Evolutionary conservation across 2,329 filamentous ascomycete genomes (phyloP).

Genomic region (Aspergillus vadensis): DNA sequence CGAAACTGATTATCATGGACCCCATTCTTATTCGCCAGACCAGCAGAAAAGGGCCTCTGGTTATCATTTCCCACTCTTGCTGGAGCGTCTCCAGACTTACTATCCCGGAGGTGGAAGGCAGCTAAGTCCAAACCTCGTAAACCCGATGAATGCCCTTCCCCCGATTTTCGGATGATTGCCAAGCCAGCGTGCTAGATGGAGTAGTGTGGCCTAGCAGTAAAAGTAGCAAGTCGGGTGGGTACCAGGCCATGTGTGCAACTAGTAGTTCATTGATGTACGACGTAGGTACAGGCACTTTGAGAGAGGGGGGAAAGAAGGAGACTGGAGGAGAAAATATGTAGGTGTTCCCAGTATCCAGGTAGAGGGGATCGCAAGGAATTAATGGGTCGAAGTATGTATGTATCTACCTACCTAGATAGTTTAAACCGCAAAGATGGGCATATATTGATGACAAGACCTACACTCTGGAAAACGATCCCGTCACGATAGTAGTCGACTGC

Average conservation of each 20-base stretch:
- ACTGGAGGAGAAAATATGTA: not conserved
- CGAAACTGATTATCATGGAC: slow-evolving; percentile 7
- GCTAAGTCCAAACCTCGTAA: not conserved
- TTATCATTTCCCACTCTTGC: not conserved
- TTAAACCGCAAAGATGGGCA: not conserved
- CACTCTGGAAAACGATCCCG: not conserved
- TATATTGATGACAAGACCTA: not conserved
- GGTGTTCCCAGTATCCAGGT: not conserved
- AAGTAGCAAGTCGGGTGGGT: not conserved
- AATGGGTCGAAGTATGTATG: not conserved
- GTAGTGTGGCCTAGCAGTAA: not conserved
- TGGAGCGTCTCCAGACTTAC: not conserved
- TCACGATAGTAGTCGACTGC: not conserved
- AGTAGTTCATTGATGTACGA: not conserved
- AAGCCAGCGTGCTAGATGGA: not conserved
- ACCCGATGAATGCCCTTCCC: not conserved
- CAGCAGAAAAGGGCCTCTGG: not conserved
- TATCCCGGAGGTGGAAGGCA: not conserved
- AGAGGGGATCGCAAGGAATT: not conserved
- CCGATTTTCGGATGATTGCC: not conserved
- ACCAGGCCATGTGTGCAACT: not conserved
- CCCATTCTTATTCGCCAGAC: slow-evolving; percentile 6
- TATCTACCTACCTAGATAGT: not conserved
- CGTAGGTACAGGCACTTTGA: not conserved
- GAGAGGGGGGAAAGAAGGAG: too few relatives aligned